Conservation (phyloP, 768 basidiomycete species). For the Tephrocybe sp. region DNA sequence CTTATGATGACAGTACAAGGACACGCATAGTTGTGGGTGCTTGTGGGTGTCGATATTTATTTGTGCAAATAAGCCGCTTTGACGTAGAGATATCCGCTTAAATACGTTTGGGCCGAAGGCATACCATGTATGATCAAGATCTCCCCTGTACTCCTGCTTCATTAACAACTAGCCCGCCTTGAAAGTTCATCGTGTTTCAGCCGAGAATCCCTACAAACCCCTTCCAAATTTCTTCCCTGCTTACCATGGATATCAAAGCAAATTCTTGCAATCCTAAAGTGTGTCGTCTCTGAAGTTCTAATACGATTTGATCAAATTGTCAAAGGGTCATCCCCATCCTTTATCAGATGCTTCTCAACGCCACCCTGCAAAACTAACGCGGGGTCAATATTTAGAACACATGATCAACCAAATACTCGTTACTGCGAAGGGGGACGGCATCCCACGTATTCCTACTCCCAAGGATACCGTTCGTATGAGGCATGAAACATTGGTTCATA, state of each 20-base stretch:
- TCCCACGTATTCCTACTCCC: slow-evolving; percentile 17
- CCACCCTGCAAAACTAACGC: neutral
- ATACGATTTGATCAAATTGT: neutral
- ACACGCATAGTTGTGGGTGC: slow-evolving; percentile 29
- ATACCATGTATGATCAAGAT: slow-evolving; percentile 18
- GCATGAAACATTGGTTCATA: slow-evolving; percentile 15
- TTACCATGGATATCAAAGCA: neutral
- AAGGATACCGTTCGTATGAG: slow-evolving; percentile 14
- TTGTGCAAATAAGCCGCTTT: slow-evolving; percentile 34
- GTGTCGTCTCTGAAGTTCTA: neutral
- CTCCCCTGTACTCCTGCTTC: slow-evolving; percentile 14
- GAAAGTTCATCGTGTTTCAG: slow-evolving; percentile 3
- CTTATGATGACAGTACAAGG: neutral
- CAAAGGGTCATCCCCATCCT: neutral
- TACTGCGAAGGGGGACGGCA: slow-evolving; percentile 12
- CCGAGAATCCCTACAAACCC: neutral
- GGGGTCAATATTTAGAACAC: slow-evolving; percentile 3
- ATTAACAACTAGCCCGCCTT: slow-evolving; percentile 6
- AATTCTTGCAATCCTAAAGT: neutral
- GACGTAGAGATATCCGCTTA: slow-evolving; percentile 15
- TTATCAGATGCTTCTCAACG: neutral
- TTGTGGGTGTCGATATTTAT: slow-evolving; percentile 34
- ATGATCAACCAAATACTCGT: slow-evolving; percentile 2
- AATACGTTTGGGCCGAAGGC: slow-evolving; percentile 19
- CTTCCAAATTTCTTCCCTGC: neutral